Evolutionary conservation across 208 protist species (phyloP), one percentile per base, ranked within the genome.

Genomic region (Polymyxa betae): DNA sequence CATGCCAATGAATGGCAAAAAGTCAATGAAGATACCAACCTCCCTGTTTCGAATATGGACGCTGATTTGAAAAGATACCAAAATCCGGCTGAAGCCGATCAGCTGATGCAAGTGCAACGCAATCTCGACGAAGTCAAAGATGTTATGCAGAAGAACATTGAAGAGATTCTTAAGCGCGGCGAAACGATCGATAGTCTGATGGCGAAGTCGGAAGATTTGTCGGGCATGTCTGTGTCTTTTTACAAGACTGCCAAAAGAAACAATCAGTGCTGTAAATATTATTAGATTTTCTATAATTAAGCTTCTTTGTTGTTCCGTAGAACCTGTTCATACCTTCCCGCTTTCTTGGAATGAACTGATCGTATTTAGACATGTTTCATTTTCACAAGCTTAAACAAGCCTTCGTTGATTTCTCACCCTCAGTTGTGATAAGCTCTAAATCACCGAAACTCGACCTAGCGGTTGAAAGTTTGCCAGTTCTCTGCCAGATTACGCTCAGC

Each of bases 91-190:
- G 45, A 91, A 10, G 90, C 90, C 24, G 90, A 91, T n/a, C 91
- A 91, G n/a, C 32, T 92, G 38, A 32, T 41, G 12, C 46, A 91
- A 45, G 88, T 91, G 24, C 90, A 91, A 41, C 12, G 91, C 5
- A 91, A 87, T 35, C 45, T 91, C 38, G 90, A 91, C 88, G 90
- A 91, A 38, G 88, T 91, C 20, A 91, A 91, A 54, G 41, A 0
- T 12, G 91, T 91, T 12, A 91, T 91, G 90, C 90, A 91, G 40
- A 91, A 91, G 44, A 91, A 91, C 90, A 91, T 91, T 88, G 90
- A 91, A 35, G 90, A 91, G 38, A 92, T 91, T 38, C n/a, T 91
- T 0, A 91, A 92, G 49, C 44, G 90, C 38, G 90, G 90, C 44
- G 90, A 91, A 44, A 91, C 90, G 1, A 49, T 91, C 20, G 90